Evolutionary conservation across 768 basidiomycete genomes (phyloP).

Genomic region (Paxillus involutus): DNA sequence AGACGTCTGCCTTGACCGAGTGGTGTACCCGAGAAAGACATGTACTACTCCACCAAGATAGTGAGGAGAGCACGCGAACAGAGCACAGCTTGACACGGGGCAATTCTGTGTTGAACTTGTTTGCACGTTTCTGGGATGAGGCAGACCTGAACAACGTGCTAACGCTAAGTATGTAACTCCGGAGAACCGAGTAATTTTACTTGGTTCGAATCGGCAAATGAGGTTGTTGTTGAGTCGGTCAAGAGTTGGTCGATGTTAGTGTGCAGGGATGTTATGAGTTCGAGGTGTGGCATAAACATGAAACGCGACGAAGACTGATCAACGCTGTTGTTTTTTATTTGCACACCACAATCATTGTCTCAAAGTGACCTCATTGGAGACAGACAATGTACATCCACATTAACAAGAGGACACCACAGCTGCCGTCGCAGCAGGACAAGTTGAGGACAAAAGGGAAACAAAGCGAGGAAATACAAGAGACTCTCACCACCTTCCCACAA

Average conservation of each 20-base stretch:
- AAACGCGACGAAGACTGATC: slow-evolving; percentile 10
- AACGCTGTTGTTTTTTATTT: slow-evolving; percentile 29
- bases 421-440: no score
- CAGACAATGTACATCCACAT: neutral
- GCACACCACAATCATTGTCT: slow-evolving; percentile 7
- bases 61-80: slow-evolving; percentile 7
- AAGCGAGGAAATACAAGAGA: no score
- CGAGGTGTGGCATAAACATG: slow-evolving; percentile 8
- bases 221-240: neutral
- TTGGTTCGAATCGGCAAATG: neutral
- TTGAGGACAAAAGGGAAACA: neutral
- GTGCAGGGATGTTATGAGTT: neutral
- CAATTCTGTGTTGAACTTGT: neutral
- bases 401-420: no score
- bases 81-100: neutral
- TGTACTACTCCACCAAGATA: slow-evolving; percentile 38
- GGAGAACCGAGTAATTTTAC: neutral
- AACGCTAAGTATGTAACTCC: neutral
- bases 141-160: neutral
- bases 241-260: neutral
- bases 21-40: slow-evolving; percentile 87
- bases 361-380: no score
- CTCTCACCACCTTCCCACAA: no score
- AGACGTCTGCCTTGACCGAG: slow-evolving; percentile 85
- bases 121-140: slow-evolving; percentile 13